Evolutionary conservation across 2,329 filamentous ascomycete genomes (phyloP), one percentile per base, ranked within the genome.

Genomic region (Chrysoporthe deuterocubensis): DNA sequence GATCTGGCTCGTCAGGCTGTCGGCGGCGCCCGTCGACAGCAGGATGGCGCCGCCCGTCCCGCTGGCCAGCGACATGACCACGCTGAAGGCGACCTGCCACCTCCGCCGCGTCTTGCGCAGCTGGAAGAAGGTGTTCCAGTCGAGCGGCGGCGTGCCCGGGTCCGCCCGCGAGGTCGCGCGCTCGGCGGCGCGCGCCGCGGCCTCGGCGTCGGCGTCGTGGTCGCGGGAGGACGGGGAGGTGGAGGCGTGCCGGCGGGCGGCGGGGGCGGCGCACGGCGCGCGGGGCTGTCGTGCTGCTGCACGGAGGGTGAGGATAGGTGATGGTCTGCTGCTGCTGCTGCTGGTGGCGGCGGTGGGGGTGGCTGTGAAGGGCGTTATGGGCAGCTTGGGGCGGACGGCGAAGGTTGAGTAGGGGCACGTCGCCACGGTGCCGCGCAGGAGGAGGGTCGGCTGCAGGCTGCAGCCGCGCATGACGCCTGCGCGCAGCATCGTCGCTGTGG

Each of bases 91-190:
- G 48, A 97, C 87, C 77, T 95, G 93, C 82, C 94, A 92, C 74
- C 92, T 89, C 69, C 95, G 90, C 66, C 95, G 92, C 69, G 90
- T 91, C 74, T 93, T 92, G 75, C 95, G 93, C 69, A 98, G 90
- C 77, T 89, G 88, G 84, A 98, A 97, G 84, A 97, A 98, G 64
- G 89, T 89, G 82, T 97, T 91, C 95, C 95, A 98, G 81, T 93
- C 88, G 54, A 94, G 87, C n/a, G 79, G 75, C 46, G 78, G 73
- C 67, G 75, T 71, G 65, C 77, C 74, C 43, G 75, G 73, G 63
- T 75, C 70, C 21, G 79, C 60, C 21, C 61, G 58, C 18, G 50
- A 60, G 50, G 56, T 50, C n/a, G 68, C 68, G n/a, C 67, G 61
- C 62, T 65, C 68, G 13, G 16, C 72, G 67, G 40, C 76, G 64